Evolutionary conservation across 2,329 filamentous ascomycete genomes (phyloP), one percentile per base, ranked within the genome.

Genomic region (Sporothrix brunneoviolacea): DNA sequence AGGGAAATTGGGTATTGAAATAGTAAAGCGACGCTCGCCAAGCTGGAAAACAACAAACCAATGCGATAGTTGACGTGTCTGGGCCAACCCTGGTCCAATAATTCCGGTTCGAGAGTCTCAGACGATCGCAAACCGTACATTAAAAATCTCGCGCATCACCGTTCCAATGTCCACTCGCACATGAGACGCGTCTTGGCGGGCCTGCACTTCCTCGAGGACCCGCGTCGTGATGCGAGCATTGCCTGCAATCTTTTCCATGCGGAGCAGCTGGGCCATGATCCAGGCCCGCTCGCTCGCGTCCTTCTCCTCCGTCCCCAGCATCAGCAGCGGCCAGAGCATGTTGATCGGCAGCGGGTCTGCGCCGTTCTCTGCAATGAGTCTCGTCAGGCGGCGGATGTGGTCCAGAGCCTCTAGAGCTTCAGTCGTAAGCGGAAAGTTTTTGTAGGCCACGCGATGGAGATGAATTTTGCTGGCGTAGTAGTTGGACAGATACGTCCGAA

Each of bases 381-480:
- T 66, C 18, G 71, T 69, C 3, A 78, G 63, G 12, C 64, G 67
- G 24, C 72, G 71, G 53, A 78, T 78, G 38, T 72, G 71, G n/a
- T 61, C 60, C 48, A 78, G 67, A 1, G 74, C 75, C 27, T 72
- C 68, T 2, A 60, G 60, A 1, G 75, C 69, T 47, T 77, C 72
- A n/a, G 67, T 64, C 0, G 76, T 77, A 37, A 77, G 64, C 1
- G 77, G 76, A 5, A 79, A 65, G 16, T 65, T 68, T 57, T 74
- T 76, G 61, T 79, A 79, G 3, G 77, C 77, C 8, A 80, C 76
- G 3, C 76, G 69, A 57, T 80, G 77, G 2, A 80, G 67, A 55
- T 79, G 75, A 22, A 81, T 69, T 55, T 74, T 76, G 56, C 71
- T 74, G 8, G 76, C 75, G 56, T 77, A 71, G 60, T 75, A 80